Evolutionary conservation across 306 rosid species (phyloP).

Genomic region (Fragaria ananassa): DNA sequence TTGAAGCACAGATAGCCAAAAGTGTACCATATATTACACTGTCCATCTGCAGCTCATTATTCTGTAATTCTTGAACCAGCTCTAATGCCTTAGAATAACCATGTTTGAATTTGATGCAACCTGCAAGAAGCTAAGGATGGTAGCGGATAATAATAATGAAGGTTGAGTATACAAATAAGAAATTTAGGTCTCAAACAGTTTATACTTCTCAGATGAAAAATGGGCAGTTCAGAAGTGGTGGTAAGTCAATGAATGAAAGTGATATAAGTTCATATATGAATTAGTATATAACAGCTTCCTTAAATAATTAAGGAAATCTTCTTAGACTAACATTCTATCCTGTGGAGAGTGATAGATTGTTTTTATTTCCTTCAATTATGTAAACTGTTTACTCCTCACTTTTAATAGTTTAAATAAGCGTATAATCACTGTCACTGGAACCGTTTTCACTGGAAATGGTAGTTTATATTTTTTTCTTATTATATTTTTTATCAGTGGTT

Average conservation of each 20-base stretch:
- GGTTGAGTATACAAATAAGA: neutral
- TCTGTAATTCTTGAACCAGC: constrained; percentile 64
- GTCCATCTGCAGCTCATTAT: constrained; percentile 60
- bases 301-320: neutral
- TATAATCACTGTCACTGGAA: neutral
- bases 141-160: constrained; percentile 17
- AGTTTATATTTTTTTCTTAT: neutral
- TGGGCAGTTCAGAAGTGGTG: neutral
- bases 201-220: constrained; percentile 1
- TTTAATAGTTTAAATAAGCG: neutral
- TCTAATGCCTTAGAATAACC: constrained; percentile 78
- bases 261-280: neutral
- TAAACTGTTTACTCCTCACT: neutral
- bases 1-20: constrained; percentile 86
- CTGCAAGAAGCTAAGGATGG: constrained; percentile 69
- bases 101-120: constrained; percentile 63
- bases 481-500: neutral
- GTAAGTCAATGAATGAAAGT: neutral
- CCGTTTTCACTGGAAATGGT: neutral
- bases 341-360: neutral
- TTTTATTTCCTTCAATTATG: neutral
- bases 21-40: constrained; percentile 73
- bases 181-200: neutral
- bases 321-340: neutral
- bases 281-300: neutral